Conservation (phyloP, 768 basidiomycete species). For the Tulasnella sp. region DNA sequence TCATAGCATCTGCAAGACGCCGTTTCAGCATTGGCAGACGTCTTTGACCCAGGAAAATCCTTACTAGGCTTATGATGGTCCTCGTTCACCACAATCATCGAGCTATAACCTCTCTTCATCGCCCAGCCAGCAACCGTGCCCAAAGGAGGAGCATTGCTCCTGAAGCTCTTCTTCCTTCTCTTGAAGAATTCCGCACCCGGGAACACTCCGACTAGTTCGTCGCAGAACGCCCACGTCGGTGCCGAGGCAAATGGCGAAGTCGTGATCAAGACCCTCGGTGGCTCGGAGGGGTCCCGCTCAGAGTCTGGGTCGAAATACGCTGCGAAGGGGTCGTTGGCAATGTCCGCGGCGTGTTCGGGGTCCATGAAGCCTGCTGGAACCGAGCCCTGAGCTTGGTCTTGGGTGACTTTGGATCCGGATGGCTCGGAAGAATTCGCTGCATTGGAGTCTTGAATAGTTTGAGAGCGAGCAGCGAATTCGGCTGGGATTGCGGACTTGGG, state of each 20-base stretch:
- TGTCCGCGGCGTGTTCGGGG: slow-evolving; percentile 54
- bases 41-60: slow-evolving; percentile 25
- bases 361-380: slow-evolving; percentile 20
- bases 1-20: slow-evolving; percentile 68
- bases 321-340: slow-evolving; percentile 65
- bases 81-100: slow-evolving; percentile 88
- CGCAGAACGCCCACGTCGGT: slow-evolving; percentile 82
- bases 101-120: slow-evolving; percentile 74
- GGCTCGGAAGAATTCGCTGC: not conserved
- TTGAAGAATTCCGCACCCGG: slow-evolving; percentile 86
- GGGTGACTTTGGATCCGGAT: not conserved
- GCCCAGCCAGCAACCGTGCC: slow-evolving; percentile 92
- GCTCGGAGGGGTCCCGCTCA: slow-evolving; percentile 30
- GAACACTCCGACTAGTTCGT: slow-evolving; percentile 79
- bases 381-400: not conserved
- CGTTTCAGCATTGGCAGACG: not conserved
- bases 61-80: slow-evolving; percentile 88
- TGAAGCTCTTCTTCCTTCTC: slow-evolving; percentile 43
- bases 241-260: slow-evolving; percentile 85
- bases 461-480: not conserved
- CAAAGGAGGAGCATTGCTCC: slow-evolving; percentile 77
- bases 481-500: slow-evolving; percentile 7
- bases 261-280: slow-evolving; percentile 83
- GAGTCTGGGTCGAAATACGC: slow-evolving; percentile 58
- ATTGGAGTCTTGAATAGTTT: slow-evolving; percentile 1